Evolutionary conservation across 1,284 basidiomycete genomes (phyloP), one percentile per base, ranked within the genome.

Genomic region (Ceratobasidium sp.): DNA sequence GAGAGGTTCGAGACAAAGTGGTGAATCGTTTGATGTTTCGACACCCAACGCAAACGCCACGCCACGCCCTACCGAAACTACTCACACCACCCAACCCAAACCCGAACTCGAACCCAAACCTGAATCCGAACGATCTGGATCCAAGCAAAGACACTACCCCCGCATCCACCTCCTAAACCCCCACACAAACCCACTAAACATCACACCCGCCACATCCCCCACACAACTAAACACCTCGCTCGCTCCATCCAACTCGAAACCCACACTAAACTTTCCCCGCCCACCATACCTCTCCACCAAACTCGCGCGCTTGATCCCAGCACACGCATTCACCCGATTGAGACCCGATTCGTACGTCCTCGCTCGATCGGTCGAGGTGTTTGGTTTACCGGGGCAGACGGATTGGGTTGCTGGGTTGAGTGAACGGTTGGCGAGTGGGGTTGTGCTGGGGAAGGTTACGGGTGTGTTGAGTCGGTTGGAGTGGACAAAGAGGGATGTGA

Each of bases 321-420:
- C 27, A n/a, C 10, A 50, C 27, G 48, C 65, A 16, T 46, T 62
- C 46, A 64, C 60, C 35, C 10, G 6, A 23, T 64, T 20, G 8
- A 6, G 1, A 7, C 18, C 41, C 1, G 71, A 74, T 38, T 14
- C 46, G 48, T 74, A 74, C 48, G 23, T 74, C 18, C 50, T 52
- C 46, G n/a, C 60, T 27, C 71, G 71, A 5, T 48, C 41, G 2
- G 50, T 74, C 30, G 71, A 74, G 46, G 23, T 74, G 60, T 74
- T 64, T 54, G 71, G 71, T 18, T 46, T n/a, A 20, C 71, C 71
- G 10, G 44, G 71, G 27, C 2, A 18, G 12, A 52, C 44, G 7
- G 48, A 41, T 7, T 74, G 71, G 71, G 48, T 74, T 27, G 30
- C 27, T 4, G 23, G 65, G n/a, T 48, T 64, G 44, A 48, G 20